Evolutionary conservation across 805 yeast species (phyloP), one percentile per base, ranked within the genome.

Genomic region (Wickerhamiella hasegawae): DNA sequence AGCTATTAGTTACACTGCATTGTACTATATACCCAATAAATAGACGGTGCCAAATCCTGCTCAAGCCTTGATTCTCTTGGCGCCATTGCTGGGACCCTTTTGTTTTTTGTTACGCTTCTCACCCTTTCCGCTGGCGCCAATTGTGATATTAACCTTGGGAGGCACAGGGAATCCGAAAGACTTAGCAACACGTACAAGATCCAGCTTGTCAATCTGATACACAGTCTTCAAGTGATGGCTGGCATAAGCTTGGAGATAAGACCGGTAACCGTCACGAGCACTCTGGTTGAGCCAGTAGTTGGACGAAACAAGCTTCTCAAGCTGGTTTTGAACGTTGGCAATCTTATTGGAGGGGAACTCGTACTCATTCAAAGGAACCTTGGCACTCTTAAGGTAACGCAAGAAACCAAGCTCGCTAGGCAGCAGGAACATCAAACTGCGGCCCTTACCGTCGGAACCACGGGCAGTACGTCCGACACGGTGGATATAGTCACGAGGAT

Each of bases 401-500:
- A 90, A 62, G 63, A 90, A 90, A 2, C 98, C 98, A 34, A 90
- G 68, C 60, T 90, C 99, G 29, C 72, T 73, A 30, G 98, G 98
- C 6, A 87, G 76, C 55, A 90, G 67, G 58, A 90, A 90, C 97
- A 90, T 85, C 42, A 90, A 65, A 8, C 94, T 82, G 59, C 76
- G 81, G 50, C 99, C 99, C 54, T 76, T 76, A 38, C 94, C 97
- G 33, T 70, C 54, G 17, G 77, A 62, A 10, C 78, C 71, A 66
- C 98, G 77, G 25, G 98, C 99, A 19, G 99, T 90, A 67, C 99
- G 77, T 46, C 99, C 99, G 25, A 90, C 98, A 60, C 99, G 75
- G 63, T 90, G 99, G 47, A 90, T 90, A 58, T 90, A 90, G 61
- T 90, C 97, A 63, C 97, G 76, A 60, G 98, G 98, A 62, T 90